Evolutionary conservation across 169 alveolate genomes (phyloP).

Genomic region (Miamiensis avidus): DNA sequence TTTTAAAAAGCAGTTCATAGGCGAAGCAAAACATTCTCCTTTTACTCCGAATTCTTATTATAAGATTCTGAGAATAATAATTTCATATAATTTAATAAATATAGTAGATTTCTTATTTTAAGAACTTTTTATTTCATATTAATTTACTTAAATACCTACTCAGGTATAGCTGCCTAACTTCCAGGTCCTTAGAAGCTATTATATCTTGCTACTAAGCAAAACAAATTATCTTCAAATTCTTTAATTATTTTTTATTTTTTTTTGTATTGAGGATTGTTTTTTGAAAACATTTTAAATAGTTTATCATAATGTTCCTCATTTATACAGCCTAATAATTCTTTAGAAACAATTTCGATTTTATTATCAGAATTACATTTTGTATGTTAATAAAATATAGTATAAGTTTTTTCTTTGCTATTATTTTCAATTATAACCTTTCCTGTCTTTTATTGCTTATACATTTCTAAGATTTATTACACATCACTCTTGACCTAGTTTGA

Average conservation of each 20-base stretch:
- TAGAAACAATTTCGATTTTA: not conserved
- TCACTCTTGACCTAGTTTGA: not conserved
- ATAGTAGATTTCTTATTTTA: too few species aligned
- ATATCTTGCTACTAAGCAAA: not conserved
- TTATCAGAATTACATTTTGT: not conserved
- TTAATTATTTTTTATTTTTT: too few species aligned
- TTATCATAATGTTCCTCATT: not conserved
- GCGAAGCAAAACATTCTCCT: not conserved
- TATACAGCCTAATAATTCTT: not conserved
- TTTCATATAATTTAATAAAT: too few species aligned
- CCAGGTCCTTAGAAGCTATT: not conserved
- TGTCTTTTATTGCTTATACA: not conserved
- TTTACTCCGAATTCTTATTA: not conserved
- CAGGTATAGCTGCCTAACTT: not conserved
- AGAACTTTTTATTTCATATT: too few species aligned
- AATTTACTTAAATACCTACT: not conserved
- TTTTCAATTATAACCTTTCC: too few species aligned
- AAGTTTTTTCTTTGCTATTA: too few species aligned
- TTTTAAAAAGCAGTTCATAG: not conserved
- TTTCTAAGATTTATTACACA: not conserved
- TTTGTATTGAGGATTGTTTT: too few species aligned
- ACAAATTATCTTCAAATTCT: not conserved
- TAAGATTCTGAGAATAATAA: not conserved
- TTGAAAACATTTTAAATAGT: not conserved
- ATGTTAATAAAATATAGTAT: too few species aligned